Percentiles rank a stretch among this genome's conserved stretches.
Evolutionary conservation across 306 rosid genomes (phyloP).

Genomic region (Cucurbita ficifolia): DNA sequence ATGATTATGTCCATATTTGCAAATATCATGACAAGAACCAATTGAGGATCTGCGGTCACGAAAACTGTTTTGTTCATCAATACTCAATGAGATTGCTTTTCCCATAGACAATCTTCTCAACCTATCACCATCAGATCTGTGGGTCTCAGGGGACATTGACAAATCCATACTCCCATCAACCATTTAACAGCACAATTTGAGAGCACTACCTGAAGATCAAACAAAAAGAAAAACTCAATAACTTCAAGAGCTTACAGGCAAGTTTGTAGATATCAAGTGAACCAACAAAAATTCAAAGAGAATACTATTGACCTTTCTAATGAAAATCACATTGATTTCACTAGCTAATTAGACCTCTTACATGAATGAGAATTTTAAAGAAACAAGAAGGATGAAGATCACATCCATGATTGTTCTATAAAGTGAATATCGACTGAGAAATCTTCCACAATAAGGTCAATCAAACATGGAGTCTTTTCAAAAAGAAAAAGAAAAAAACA

Average conservation of each 20-base stretch:
- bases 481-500: no score
- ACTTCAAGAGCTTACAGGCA: neutral
- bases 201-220: conserved; percentile 28
- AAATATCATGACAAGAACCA: conserved; percentile 81
- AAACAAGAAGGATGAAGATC: neutral
- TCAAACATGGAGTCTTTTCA: neutral
- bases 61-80: conserved; percentile 23
- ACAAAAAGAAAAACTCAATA: neutral
- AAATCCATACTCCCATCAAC: conserved; percentile 29
- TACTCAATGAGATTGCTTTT: conserved; percentile 22
- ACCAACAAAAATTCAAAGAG: neutral
- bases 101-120: conserved; percentile 39
- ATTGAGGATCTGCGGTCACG: conserved; percentile 62
- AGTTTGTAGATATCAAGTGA: neutral
- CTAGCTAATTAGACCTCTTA: neutral
- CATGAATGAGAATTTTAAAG: neutral
- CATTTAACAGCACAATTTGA: conserved; percentile 18
- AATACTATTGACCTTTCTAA: neutral
- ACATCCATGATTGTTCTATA: neutral
- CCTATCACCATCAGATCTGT: conserved; percentile 15
- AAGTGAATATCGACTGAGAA: neutral
- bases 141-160: conserved; percentile 12
- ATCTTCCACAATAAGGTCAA: neutral
- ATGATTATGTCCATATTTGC: conserved; percentile 53
- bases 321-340: neutral